Evolutionary conservation across 1,284 basidiomycete genomes (phyloP).

Genomic region (Xerocomus minutiporus): DNA sequence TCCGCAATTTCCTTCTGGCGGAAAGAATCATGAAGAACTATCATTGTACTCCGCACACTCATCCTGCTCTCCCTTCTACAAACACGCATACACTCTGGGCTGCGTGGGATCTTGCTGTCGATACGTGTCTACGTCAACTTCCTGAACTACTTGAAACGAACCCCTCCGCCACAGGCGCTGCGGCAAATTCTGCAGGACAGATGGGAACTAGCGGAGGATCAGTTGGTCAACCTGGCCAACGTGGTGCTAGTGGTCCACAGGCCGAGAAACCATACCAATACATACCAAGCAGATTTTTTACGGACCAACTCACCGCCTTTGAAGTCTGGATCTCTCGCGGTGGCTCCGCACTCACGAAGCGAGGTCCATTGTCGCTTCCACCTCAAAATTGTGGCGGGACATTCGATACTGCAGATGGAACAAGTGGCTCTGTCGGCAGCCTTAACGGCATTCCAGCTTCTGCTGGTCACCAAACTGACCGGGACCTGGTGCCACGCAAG

Average conservation of each 20-base stretch:
- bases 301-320: conserved; percentile 95
- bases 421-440: conserved; percentile 7
- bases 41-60: conserved; percentile 94
- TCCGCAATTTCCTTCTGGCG: conserved; percentile 94
- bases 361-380: conserved; percentile 70
- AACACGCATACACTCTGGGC: conserved; percentile 96
- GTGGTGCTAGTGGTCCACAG: conserved; percentile 31
- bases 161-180: conserved; percentile 37
- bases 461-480: conserved; percentile 27
- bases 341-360: conserved; percentile 73
- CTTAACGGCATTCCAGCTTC: conserved; percentile 12
- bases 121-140: conserved; percentile 91
- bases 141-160: conserved; percentile 79
- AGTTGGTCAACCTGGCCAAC: conserved; percentile 35
- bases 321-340: conserved; percentile 97
- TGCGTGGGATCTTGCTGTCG: conserved; percentile 96
- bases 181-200: conserved; percentile 23
- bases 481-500: conserved; percentile 75
- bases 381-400: conserved; percentile 36
- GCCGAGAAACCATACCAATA: conserved; percentile 60
- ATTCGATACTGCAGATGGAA: conserved; percentile 25
- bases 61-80: conserved; percentile 87
- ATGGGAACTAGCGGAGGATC: conserved; percentile 36
- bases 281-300: conserved; percentile 90
- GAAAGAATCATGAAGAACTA: conserved; percentile 99